These are phyloP conservation scores for Tolypocladium inflatum DNA, from an alignment of 2,329 filamentous ascomycete species.

Conservation along the genomic window DNA sequence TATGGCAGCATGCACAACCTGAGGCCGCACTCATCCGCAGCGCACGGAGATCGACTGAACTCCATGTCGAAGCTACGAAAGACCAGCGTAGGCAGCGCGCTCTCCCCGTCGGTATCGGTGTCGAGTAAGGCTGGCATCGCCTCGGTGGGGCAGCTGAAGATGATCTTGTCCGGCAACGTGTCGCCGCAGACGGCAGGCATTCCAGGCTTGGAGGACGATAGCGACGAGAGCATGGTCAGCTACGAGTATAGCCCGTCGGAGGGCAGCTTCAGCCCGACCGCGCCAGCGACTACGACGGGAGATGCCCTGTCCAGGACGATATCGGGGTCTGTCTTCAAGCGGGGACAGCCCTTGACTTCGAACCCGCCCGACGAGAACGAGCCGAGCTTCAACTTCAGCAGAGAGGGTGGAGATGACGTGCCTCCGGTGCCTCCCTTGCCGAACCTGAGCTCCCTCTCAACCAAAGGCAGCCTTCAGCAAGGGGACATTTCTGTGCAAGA, in stretches of 20 bases:
- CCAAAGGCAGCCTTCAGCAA: conserved; percentile 16
- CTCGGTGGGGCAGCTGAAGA: conserved; percentile 55
- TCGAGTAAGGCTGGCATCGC: conserved; percentile 42
- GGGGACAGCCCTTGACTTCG: conserved; percentile 28
- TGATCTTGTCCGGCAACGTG: conserved; percentile 44
- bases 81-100: conserved; percentile 41
- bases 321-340: conserved; percentile 24
- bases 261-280: conserved; percentile 45
- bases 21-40: conserved; percentile 36
- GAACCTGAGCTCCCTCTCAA: conserved; percentile 19
- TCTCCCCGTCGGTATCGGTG: conserved; percentile 33
- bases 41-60: conserved; percentile 21
- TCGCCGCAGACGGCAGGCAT: conserved; percentile 27
- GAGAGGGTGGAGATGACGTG: conserved; percentile 27
- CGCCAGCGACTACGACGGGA: conserved; percentile 17
- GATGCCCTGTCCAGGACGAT: conserved; percentile 19
- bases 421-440: conserved; percentile 50
- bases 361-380: conserved; percentile 26
- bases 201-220: conserved; percentile 36
- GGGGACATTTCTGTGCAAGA: conserved; percentile 24
- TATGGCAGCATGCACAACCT: conserved; percentile 41
- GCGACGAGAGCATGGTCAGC: conserved; percentile 61
- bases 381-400: conserved; percentile 17
- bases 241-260: conserved; percentile 61
- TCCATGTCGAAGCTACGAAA: conserved; percentile 39